Evolutionary conservation across 805 yeast genomes (phyloP).

Genomic region (Kuraishia piskuri): DNA sequence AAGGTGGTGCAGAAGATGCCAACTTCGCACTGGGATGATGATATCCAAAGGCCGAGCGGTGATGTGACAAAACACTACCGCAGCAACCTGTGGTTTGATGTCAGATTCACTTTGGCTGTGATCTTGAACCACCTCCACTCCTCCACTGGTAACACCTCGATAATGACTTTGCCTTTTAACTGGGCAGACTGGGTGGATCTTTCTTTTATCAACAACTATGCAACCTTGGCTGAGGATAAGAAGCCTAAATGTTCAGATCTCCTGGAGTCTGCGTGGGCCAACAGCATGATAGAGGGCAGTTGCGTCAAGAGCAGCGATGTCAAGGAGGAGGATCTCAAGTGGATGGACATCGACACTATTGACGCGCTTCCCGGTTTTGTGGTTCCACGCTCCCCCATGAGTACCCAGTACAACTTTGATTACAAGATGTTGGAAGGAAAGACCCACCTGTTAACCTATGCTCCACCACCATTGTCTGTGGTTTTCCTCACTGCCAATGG

Average conservation of each 20-base stretch:
- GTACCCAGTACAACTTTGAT: background rate
- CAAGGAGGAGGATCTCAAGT: background rate
- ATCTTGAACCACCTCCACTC: background rate
- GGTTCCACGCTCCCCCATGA: background rate
- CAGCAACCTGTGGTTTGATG: background rate
- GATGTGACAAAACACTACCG: background rate
- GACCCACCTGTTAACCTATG: slow-evolving; percentile 28
- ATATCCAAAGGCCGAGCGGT: background rate
- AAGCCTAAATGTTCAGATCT: slow-evolving; percentile 2
- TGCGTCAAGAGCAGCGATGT: slow-evolving; percentile 1
- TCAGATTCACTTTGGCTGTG: slow-evolving; percentile 2
- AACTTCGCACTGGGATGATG: background rate
- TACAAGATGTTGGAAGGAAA: slow-evolving; percentile 18
- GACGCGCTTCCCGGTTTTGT: slow-evolving; percentile 2
- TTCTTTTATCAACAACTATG: slow-evolving; percentile 26
- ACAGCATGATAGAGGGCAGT: slow-evolving; percentile 1
- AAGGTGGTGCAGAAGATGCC: slow-evolving; percentile 18
- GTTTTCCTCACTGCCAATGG: slow-evolving; percentile 29
- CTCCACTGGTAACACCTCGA: no score
- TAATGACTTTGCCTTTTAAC: slow-evolving; percentile 25
- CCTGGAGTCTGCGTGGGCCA: background rate
- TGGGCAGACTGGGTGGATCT: slow-evolving; percentile 53
- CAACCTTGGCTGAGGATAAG: slow-evolving; percentile 15
- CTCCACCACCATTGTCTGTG: slow-evolving; percentile 27
- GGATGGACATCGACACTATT: background rate